phyloP scores from a whole-genome alignment of 768 basidiomycete genomes.

The Tylopilus vinaceipallidus region DNA sequence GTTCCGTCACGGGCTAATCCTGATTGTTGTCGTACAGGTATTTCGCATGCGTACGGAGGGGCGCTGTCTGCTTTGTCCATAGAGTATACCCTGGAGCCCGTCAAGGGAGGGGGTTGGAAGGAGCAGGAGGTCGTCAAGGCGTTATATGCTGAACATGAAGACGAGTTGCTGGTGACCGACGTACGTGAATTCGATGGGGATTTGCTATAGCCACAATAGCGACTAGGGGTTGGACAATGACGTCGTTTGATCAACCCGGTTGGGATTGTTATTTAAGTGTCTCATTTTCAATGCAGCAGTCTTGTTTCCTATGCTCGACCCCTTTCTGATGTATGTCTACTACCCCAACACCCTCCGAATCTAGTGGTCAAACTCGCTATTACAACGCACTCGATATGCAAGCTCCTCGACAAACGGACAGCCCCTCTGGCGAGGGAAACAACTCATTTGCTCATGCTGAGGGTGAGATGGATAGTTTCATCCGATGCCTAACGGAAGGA shows the following conservation, averaged over 20 bases:
- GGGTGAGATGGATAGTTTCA: constrained; percentile 1
- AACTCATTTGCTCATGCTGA: neutral
- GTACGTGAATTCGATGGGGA: constrained; percentile 28
- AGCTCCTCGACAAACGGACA: neutral
- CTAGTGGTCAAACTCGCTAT: constrained; percentile 39
- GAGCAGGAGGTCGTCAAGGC: constrained; percentile 38
- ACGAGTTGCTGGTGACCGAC: constrained; percentile 27
- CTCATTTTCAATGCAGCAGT: neutral
- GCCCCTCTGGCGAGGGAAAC: neutral
- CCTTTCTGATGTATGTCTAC: constrained; percentile 11
- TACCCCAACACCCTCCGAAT: constrained; percentile 12
- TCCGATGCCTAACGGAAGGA: neutral
- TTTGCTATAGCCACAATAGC: constrained; percentile 10
- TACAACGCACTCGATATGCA: constrained; percentile 45
- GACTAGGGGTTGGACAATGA: constrained; percentile 20
- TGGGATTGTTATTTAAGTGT: constrained; percentile 23
- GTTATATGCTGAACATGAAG: constrained; percentile 32
- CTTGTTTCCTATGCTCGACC: neutral
- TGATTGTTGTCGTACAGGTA: constrained; percentile 47
- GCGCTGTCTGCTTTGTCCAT: constrained; percentile 86
- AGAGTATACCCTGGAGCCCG: constrained; percentile 75
- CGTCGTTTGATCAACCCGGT: constrained; percentile 16
- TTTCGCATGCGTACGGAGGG: constrained; percentile 95
- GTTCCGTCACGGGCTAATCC: neutral
- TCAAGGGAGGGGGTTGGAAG: constrained; percentile 35